Conservation (phyloP, 2,329 filamentous ascomycete species). For the Verticillium klebahnii region DNA sequence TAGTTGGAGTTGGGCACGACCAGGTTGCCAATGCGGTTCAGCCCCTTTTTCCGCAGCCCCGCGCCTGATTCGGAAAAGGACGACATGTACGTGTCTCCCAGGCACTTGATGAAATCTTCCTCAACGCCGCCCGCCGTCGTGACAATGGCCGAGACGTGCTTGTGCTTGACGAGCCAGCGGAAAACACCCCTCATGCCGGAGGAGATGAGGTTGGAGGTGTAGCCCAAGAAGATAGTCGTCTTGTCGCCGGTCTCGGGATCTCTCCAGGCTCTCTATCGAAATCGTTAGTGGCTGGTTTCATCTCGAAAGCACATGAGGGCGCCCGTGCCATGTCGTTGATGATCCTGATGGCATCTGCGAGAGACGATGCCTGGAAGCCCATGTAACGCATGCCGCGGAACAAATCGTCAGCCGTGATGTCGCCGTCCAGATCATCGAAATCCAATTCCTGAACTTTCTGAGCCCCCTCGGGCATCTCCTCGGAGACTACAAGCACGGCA, state of each 20-base stretch:
- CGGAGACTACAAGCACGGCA: conserved; percentile 81
- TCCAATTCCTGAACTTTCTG: conserved; percentile 85
- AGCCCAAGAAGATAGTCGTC: conserved; percentile 94
- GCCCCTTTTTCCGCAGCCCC: conserved; percentile 73
- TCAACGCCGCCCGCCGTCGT: conserved; percentile 94
- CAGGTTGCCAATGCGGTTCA: conserved; percentile 95
- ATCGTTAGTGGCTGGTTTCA: conserved; percentile 14
- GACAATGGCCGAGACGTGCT: conserved; percentile 87
- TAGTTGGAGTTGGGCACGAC: conserved; percentile 97
- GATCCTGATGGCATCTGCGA: conserved; percentile 83
- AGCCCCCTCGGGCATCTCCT: conserved; percentile 73
- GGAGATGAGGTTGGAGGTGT: conserved; percentile 96
- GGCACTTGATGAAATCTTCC: conserved; percentile 97
- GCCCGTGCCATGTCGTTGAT: conserved; percentile 85
- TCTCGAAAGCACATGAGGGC: neutral
- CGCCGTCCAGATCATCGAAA: conserved; percentile 75
- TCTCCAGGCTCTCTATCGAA: conserved; percentile 63
- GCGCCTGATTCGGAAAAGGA: conserved; percentile 76
- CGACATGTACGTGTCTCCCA: conserved; percentile 89
- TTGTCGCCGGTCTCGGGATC: conserved; percentile 73
- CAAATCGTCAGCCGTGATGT: conserved; percentile 82
- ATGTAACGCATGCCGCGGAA: conserved; percentile 78
- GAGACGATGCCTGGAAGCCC: conserved; percentile 68
- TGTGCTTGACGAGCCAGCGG: conserved; percentile 88
- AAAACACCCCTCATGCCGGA: conserved; percentile 89